Percentiles rank a stretch among this genome's conserved stretches.
Conservation (phyloP, 2,329 filamentous ascomycete genomes). For the Monilinia laxa region DNA sequence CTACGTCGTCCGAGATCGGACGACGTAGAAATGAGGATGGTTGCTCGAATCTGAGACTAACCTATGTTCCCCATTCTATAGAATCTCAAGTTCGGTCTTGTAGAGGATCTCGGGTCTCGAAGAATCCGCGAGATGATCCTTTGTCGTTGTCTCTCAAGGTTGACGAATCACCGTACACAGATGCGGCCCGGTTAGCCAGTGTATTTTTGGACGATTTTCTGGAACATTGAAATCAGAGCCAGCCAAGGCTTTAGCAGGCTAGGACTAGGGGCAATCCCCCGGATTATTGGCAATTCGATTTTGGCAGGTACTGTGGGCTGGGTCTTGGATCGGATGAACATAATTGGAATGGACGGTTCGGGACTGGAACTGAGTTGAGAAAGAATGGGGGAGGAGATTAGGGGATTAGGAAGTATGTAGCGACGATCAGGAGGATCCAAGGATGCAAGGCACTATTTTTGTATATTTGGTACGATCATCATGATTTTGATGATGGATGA, state of each 20-base stretch:
- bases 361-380: not conserved
- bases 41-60: slow-evolving; percentile 27
- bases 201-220: slow-evolving; percentile 40
- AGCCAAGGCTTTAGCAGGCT: slow-evolving; percentile 6
- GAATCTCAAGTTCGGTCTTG: slow-evolving; percentile 33
- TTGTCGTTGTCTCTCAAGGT: slow-evolving; percentile 15
- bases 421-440: slow-evolving; percentile 5
- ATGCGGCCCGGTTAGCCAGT: slow-evolving; percentile 36
- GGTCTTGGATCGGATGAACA: slow-evolving; percentile 14
- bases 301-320: slow-evolving; percentile 13
- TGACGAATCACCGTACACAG: slow-evolving; percentile 32
- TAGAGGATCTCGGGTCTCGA: slow-evolving; percentile 26
- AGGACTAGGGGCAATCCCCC: slow-evolving; percentile 7
- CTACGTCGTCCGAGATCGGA: not conserved
- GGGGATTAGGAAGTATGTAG: not conserved
- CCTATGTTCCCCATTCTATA: slow-evolving; percentile 21
- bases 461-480: slow-evolving; percentile 17
- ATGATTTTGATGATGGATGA: slow-evolving; percentile 22
- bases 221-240: slow-evolving; percentile 28
- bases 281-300: slow-evolving; percentile 10
- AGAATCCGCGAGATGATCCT: slow-evolving; percentile 18
- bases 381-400: not conserved
- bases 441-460: slow-evolving; percentile 11
- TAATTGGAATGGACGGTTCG: not conserved
- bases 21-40: not conserved